Percentiles rank a stretch among this genome's conserved stretches.
Evolutionary conservation across 129 eudicot genomes (phyloP).

Genomic region (Silybum marianum): DNA sequence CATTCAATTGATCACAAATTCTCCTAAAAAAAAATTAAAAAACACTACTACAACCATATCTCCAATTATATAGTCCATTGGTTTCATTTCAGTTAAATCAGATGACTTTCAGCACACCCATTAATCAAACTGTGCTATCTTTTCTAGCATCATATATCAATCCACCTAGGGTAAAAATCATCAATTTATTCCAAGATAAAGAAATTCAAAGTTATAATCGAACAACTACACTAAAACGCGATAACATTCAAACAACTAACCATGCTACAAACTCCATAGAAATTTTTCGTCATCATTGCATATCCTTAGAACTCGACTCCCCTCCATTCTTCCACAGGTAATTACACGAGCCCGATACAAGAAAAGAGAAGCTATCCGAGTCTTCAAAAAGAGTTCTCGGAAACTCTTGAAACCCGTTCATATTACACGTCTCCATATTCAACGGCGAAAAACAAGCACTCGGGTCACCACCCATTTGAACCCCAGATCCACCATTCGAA

Average conservation of each 20-base stretch:
- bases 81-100: neutral
- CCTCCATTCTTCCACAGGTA: conserved; percentile 56
- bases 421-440: conserved; percentile 45
- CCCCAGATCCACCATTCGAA: conserved; percentile 38
- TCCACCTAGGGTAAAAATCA: neutral
- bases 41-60: no score
- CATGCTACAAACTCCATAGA: conserved; percentile 6
- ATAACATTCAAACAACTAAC: conserved; percentile 21
- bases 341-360: conserved; percentile 49
- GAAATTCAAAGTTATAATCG: conserved; percentile 19
- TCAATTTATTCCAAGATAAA: conserved; percentile 23
- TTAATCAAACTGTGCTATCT: neutral
- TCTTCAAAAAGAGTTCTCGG: conserved; percentile 75
- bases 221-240: conserved; percentile 11
- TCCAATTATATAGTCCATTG: neutral
- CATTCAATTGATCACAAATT: no score
- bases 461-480: conserved; percentile 42
- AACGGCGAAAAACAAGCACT: conserved; percentile 65
- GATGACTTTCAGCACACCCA: neutral
- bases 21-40: no score
- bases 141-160: neutral
- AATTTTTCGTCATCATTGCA: conserved; percentile 36
- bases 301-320: conserved; percentile 48
- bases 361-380: conserved; percentile 59
- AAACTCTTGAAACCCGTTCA: conserved; percentile 63